Evolutionary conservation across 148 eudicot genomes (phyloP).

Genomic region (Rhododendron vialii): DNA sequence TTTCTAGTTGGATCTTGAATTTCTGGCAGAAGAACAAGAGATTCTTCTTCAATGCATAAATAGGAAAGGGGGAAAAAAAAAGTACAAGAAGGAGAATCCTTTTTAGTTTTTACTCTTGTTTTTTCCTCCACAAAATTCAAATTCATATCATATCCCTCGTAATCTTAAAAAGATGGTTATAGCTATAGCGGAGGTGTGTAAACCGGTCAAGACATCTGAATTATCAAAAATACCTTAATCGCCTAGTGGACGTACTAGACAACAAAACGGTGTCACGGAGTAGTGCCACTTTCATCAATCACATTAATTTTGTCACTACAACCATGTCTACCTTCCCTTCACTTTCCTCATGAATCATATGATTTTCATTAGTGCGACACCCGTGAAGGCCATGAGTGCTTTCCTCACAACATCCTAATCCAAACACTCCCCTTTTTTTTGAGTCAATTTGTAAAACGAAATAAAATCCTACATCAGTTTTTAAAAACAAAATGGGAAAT

Average conservation of each 20-base stretch:
- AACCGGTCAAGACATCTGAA: too few relatives aligned
- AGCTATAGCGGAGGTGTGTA: too few relatives aligned
- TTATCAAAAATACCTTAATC: neutral
- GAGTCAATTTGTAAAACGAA: neutral
- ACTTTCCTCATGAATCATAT: neutral
- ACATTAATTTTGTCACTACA: neutral
- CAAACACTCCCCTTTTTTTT: neutral
- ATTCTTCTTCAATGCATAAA: too few relatives aligned
- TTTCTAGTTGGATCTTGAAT: too few relatives aligned
- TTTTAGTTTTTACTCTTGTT: too few relatives aligned
- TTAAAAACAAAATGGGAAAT: neutral
- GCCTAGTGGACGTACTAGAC: neutral
- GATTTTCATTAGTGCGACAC: neutral
- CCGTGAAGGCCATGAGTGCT: constrained; percentile 10
- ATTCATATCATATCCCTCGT: too few relatives aligned
- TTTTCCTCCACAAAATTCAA: too few relatives aligned
- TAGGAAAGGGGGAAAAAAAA: too few relatives aligned
- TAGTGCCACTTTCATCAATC: neutral
- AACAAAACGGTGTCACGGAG: neutral
- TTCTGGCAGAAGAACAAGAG: too few relatives aligned
- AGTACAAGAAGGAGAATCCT: too few relatives aligned
- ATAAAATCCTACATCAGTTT: neutral
- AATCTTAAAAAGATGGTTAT: too few relatives aligned
- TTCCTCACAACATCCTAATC: neutral
- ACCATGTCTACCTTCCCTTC: neutral